Percentiles rank a stretch among this genome's conserved stretches.
These are phyloP conservation scores for Alternaria triticimaculans DNA, from an alignment of 2,329 filamentous ascomycete species.

Conservation along the genomic window DNA sequence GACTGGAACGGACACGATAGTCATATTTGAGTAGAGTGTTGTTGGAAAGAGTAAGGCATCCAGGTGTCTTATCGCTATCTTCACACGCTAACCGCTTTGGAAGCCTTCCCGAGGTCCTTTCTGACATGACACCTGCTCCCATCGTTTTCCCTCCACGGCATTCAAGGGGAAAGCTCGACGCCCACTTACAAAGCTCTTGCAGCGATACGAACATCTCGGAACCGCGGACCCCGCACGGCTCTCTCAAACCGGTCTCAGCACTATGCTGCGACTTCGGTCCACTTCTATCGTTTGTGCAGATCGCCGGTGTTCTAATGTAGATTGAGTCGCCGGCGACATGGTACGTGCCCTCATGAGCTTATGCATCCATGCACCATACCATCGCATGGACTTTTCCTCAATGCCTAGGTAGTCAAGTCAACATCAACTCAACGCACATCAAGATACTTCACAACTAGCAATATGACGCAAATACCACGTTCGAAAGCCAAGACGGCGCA, in stretches of 20 bases:
- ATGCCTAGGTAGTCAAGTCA: background rate
- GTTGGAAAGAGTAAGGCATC: background rate
- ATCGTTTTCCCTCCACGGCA: background rate
- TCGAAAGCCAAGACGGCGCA: conserved; percentile 45
- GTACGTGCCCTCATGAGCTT: background rate
- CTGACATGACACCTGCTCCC: background rate
- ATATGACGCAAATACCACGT: background rate
- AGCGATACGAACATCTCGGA: background rate
- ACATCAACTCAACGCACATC: background rate
- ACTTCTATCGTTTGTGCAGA: background rate
- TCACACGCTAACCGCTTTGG: background rate
- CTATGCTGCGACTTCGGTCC: background rate
- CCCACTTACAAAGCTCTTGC: background rate
- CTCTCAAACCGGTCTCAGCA: background rate
- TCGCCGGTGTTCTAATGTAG: background rate
- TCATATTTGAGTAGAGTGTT: background rate
- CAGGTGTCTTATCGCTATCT: background rate
- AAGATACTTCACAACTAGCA: background rate
- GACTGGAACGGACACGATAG: background rate
- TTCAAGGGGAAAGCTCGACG: background rate
- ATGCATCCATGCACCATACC: background rate
- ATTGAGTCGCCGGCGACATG: background rate
- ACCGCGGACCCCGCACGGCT: background rate
- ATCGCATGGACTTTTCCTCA: background rate
- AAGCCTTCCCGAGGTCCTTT: background rate